phyloP scores from a whole-genome alignment of 169 alveolate species.

The Cryptosporidium tyzzeri region DNA sequence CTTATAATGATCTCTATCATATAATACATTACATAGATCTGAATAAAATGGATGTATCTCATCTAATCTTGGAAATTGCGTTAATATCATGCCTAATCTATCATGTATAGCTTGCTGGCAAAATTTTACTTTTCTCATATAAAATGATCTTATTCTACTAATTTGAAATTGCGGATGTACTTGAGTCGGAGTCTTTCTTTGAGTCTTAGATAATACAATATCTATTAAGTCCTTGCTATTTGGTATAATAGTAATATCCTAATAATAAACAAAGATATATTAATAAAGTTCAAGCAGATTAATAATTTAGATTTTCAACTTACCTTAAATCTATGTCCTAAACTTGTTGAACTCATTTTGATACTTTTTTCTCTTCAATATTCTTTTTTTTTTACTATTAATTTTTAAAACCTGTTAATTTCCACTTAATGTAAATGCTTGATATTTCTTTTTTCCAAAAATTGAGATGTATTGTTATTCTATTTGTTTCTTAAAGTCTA shows the following conservation, averaged over 20 bases:
- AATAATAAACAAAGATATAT: slow-evolving; percentile 12
- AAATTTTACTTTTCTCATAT: slow-evolving; percentile 98
- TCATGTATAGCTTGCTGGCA: slow-evolving; percentile 95
- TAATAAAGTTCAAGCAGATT: slow-evolving; percentile 2
- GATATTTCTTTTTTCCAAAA: neutral
- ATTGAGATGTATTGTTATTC: neutral
- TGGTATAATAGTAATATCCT: slow-evolving; percentile 93
- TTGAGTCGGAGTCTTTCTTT: slow-evolving; percentile 99
- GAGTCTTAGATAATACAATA: slow-evolving; percentile 96
- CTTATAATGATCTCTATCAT: slow-evolving; percentile 99
- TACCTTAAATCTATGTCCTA: slow-evolving; percentile 76
- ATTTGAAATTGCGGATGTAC: slow-evolving; percentile 97
- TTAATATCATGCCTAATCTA: slow-evolving; percentile 92
- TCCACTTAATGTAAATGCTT: neutral
- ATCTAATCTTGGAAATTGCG: slow-evolving; percentile 97
- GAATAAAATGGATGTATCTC: slow-evolving; percentile 99
- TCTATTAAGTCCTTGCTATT: slow-evolving; percentile 93
- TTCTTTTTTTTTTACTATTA: neutral
- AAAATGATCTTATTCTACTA: slow-evolving; percentile 97
- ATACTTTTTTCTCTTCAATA: neutral
- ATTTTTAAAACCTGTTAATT: slow-evolving; percentile 1
- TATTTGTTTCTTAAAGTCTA: neutral
- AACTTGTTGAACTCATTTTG: slow-evolving; percentile 69
- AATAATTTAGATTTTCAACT: neutral
- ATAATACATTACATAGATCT: slow-evolving; percentile 96